Evolutionary conservation across 176 grass and related monocot species (phyloP).

Genomic region (Zea mays): DNA sequence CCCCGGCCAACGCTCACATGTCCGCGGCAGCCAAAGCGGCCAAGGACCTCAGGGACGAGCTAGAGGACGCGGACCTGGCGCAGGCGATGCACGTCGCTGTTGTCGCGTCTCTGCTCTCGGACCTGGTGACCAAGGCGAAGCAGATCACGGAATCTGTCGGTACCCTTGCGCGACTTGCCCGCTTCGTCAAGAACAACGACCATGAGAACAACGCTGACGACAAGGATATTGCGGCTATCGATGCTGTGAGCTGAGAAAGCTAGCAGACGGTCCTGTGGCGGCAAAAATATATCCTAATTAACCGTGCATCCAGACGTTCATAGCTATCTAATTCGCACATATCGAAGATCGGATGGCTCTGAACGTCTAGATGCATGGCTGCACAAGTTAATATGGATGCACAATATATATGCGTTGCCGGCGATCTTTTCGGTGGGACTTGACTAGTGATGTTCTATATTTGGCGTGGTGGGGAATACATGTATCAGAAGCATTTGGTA

Average conservation of each 20-base stretch:
- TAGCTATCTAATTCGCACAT: too few species aligned
- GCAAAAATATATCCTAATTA: too few species aligned
- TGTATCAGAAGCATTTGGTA: slow-evolving; percentile 19
- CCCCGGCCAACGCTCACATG: slow-evolving; percentile 41
- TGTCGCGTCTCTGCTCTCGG: slow-evolving; percentile 63
- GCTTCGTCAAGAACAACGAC: slow-evolving; percentile 39
- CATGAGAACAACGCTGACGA: slow-evolving; percentile 38
- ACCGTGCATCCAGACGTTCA: too few species aligned
- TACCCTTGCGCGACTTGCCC: slow-evolving; percentile 55
- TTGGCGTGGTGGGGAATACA: not conserved
- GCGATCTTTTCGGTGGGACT: not conserved
- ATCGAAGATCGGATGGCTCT: too few species aligned
- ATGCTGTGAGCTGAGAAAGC: slow-evolving; percentile 37
- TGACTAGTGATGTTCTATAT: not conserved
- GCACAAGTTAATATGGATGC: too few species aligned
- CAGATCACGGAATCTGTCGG: slow-evolving; percentile 56
- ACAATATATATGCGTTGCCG: too few species aligned
- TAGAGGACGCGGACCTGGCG: slow-evolving; percentile 43
- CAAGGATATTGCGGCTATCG: slow-evolving; percentile 37
- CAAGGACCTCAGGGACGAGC: slow-evolving; percentile 19
- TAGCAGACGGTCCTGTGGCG: not conserved
- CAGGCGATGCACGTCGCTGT: slow-evolving; percentile 63
- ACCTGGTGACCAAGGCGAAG: slow-evolving; percentile 50
- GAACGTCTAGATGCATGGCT: too few species aligned
- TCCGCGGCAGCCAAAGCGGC: slow-evolving; percentile 45